Base-by-base conservation (phyloP, 2,329 filamentous ascomycete genomes). In the Epicoccum nigrum region DNA sequence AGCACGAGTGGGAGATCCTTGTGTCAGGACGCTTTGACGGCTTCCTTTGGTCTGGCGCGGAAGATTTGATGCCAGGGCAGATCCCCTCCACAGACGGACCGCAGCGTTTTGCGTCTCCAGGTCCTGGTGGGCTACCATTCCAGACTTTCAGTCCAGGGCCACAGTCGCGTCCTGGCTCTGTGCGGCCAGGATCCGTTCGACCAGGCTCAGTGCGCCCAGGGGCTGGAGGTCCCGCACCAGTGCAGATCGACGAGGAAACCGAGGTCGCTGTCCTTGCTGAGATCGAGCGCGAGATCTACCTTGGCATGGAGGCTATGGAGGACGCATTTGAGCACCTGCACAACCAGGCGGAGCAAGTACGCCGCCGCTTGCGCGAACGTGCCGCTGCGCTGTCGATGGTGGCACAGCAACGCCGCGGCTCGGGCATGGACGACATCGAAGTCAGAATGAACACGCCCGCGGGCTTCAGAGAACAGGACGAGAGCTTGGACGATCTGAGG, bases 1-100 rank as follows among this genome's bases (percentile, higher is more conserved):
- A 86, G 38, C 89, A 90, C n/a, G 93, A 97, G 73, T 97, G 93
- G 93, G 93, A 97, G 56, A 96, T 97, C 47, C 81, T 97, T 11
- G 90, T 88, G 4, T 97, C 93, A 0, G 93, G 93, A 21, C 88
- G 93, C 21, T 97, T 97, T 64, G 92, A 97, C 68, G 93, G 93
- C 4, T 97, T 97, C 75, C 81, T 97, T 16, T 96, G 93, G 85
- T 96, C 91, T 35, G 93, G 93, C 17, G 91, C 90, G 6, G 92
- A 97, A 58, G 79, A 82, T 38, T 60, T 74, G 12, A 31, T 53
- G 37, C 49, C 56, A 16, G 80, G 81, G 25, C 71, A 75, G 56
- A 71, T 77, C 71, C 67, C 59, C 73, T 59, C 60, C 1, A 58
- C 54, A 77, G 80, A 65, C 27, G 61, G 64, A 12, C 67, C 66